Evolutionary conservation across 2,329 filamentous ascomycete species (phyloP), one percentile per base, ranked within the genome.

Genomic region (Coniochaeta ligniaria): DNA sequence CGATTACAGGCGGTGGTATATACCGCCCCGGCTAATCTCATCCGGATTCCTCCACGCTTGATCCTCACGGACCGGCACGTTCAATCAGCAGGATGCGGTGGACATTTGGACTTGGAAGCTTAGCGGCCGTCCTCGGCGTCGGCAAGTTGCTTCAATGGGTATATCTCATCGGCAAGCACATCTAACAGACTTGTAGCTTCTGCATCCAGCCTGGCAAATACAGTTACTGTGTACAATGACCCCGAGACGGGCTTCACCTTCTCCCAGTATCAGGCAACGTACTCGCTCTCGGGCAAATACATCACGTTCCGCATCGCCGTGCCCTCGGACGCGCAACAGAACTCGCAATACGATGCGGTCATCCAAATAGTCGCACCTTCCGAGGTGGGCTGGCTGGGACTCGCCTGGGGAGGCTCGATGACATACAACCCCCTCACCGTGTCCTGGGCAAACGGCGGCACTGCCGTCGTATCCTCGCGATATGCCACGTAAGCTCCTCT

Each of bases 331-430:
- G 66, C 60, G 24, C 56, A 63, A 33, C 59, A 16, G 33, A 55
- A 64, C 57, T 58, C 62, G 2, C 11, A 63, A 5, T 69, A 63
- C 50, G 67, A 69, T 20, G 60, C 61, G 26, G 64, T 69, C 20
- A 24, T 69, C 28, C 78, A 80, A 65, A 72, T 80, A 41, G 69
- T 76, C 4, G 74, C 76, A 1, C 77, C 78, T 9, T 70, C 70
- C 36, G 67, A 71, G 4, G 74, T 78, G 55, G 78, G 78, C 60
- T 81, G 79, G 78, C 73, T 75, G 7, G 79, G 76, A 1, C 70
- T 81, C 17, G 74, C 78, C 12, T 80, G 78, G 77, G 77, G 75
- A 38, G 78, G 77, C 5, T 72, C 72, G 22, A 81, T 81, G 79
- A 71, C 74, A 3, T 74, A 76, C 63, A 75, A 76, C 60, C 78